These are phyloP conservation scores for Yamadazyma atmosphaerica DNA, from an alignment of 1,139 yeast genomes.

Conservation along the genomic window DNA sequence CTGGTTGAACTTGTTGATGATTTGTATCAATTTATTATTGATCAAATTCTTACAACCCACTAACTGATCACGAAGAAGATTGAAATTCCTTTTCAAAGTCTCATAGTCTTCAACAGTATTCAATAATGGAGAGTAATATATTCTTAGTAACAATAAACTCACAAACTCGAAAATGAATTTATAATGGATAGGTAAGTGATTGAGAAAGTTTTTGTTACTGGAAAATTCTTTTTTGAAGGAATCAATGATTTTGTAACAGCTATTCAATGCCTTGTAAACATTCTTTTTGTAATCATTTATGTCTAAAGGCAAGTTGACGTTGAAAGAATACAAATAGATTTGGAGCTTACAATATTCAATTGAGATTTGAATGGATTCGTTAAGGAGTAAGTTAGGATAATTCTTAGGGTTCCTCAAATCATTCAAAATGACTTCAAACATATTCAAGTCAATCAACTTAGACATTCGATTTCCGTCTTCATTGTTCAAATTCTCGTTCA, in stretches of 20 bases:
- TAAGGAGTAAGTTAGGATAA: conserved; percentile 18
- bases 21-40: conserved; percentile 29
- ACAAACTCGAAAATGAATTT: conserved; percentile 41
- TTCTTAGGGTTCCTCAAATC: conserved; percentile 24
- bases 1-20: conserved; percentile 31
- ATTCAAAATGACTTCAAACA: conserved; percentile 44
- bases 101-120: conserved; percentile 31
- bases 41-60: conserved; percentile 16
- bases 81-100: conserved; percentile 29
- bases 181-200: conserved; percentile 43
- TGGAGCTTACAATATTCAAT: conserved; percentile 44
- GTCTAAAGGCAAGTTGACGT: conserved; percentile 28
- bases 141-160: conserved; percentile 31
- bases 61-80: conserved; percentile 13
- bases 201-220: conserved; percentile 21
- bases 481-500: conserved; percentile 40
- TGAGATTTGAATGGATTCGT: conserved; percentile 32
- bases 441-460: conserved; percentile 39
- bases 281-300: conserved; percentile 30
- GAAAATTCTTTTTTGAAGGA: conserved; percentile 24
- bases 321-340: conserved; percentile 37
- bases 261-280: conserved; percentile 29
- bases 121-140: conserved; percentile 40
- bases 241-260: conserved; percentile 31
- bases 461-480: conserved; percentile 21